A percentile compares a stretch with the other conserved stretches of the same genome.
Evolutionary conservation across 768 basidiomycete species (phyloP).

Genomic region (Naganishia vaughanmartiniae): DNA sequence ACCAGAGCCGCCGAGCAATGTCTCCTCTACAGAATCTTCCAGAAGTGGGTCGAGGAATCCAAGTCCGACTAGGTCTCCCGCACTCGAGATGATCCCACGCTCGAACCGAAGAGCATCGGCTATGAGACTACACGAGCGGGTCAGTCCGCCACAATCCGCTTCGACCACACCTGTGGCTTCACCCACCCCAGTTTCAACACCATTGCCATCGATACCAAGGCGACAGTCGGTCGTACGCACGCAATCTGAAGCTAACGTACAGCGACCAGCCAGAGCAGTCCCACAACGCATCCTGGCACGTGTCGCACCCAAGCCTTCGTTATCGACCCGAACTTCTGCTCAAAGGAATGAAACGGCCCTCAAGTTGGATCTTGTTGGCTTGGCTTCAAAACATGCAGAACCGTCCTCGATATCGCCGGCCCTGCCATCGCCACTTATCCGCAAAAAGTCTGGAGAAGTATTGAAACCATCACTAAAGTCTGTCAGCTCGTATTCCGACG

Average conservation of each 20-base stretch:
- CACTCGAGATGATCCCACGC: slow-evolving; percentile 29
- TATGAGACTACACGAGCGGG: not conserved
- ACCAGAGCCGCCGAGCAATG: slow-evolving; percentile 11
- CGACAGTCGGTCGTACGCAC: slow-evolving; percentile 2
- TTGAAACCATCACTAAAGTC: slow-evolving; percentile 87
- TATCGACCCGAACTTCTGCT: slow-evolving; percentile 30
- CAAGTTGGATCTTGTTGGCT: slow-evolving; percentile 49
- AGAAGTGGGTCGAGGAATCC: slow-evolving; percentile 15
- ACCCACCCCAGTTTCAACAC: slow-evolving; percentile 8
- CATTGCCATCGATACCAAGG: not conserved
- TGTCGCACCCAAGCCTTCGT: slow-evolving; percentile 9
- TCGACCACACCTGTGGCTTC: not conserved
- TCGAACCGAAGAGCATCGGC: slow-evolving; percentile 22
- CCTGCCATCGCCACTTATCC: slow-evolving; percentile 58
- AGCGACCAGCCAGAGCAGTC: not conserved
- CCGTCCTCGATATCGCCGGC: slow-evolving; percentile 31
- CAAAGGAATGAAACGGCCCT: slow-evolving; percentile 43
- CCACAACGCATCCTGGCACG: slow-evolving; percentile 17
- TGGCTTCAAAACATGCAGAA: slow-evolving; percentile 33
- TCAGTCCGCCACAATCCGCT: slow-evolving; percentile 11
- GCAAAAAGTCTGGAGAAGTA: slow-evolving; percentile 92
- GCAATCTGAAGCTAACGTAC: slow-evolving; percentile 32
- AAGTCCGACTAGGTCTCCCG: slow-evolving; percentile 32
- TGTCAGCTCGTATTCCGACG: slow-evolving; percentile 59
- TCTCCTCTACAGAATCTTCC: slow-evolving; percentile 15